These are phyloP conservation scores for Vanrija pseudolonga DNA, from an alignment of 1,284 basidiomycete genomes.

Conservation along the genomic window DNA sequence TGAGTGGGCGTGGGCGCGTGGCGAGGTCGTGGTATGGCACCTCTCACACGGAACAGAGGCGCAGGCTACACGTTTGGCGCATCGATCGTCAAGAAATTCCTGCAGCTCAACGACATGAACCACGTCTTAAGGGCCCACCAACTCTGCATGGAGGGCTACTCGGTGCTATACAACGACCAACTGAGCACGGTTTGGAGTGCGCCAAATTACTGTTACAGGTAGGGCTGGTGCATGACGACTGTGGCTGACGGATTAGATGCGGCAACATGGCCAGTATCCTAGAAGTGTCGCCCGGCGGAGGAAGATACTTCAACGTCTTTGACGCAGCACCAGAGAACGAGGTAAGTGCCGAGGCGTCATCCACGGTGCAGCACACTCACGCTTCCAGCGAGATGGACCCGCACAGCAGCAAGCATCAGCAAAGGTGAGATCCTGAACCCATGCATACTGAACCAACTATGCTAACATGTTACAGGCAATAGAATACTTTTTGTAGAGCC, in stretches of 20 bases:
- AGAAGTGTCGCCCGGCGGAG: slow-evolving; percentile 86
- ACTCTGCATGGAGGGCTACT: slow-evolving; percentile 98
- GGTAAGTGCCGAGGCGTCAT: no score
- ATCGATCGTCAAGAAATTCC: slow-evolving; percentile 97
- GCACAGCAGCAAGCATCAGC: slow-evolving; percentile 41
- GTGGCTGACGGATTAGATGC: slow-evolving; percentile 58
- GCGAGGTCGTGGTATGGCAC: background rate
- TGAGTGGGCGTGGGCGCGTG: slow-evolving; percentile 46
- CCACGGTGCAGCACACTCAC: no score
- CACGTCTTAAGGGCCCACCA: slow-evolving; percentile 98
- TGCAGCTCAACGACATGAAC: slow-evolving; percentile 89
- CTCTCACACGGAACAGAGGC: slow-evolving; percentile 59
- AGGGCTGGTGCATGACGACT: slow-evolving; percentile 2
- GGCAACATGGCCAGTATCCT: slow-evolving; percentile 96
- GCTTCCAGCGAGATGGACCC: slow-evolving; percentile 40
- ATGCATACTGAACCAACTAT: slow-evolving; percentile 1
- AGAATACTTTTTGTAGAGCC: slow-evolving; percentile 43
- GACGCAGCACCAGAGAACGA: slow-evolving; percentile 97
- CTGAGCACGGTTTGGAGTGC: slow-evolving; percentile 98
- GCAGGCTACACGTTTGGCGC: slow-evolving; percentile 99
- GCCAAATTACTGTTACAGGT: slow-evolving; percentile 83
- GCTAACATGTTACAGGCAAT: slow-evolving; percentile 33
- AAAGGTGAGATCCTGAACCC: slow-evolving; percentile 22
- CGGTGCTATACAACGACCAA: slow-evolving; percentile 88
- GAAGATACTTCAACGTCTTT: slow-evolving; percentile 92